phyloP scores from a whole-genome alignment of 208 protist species.

The Leishmania gerbilli region DNA sequence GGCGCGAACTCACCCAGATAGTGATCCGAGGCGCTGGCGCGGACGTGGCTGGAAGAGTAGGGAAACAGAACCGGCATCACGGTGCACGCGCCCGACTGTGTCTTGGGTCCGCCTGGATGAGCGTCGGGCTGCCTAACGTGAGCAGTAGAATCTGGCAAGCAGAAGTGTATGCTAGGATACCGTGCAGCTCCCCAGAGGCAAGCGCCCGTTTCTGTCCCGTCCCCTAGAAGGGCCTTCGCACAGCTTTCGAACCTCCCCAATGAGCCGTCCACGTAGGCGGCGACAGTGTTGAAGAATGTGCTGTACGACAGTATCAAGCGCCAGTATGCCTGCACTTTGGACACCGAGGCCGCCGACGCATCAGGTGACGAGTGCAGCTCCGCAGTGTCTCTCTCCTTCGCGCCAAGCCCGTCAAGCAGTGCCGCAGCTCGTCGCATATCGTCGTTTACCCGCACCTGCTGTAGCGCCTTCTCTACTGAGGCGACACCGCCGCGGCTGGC shows the following conservation, averaged over 20 bases:
- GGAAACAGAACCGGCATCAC: conserved; percentile 24
- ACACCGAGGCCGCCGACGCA: not conserved
- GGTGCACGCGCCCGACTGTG: conserved; percentile 6
- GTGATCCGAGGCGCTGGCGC: conserved; percentile 11
- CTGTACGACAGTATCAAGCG: conserved; percentile 30
- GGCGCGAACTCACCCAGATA: conserved; percentile 24
- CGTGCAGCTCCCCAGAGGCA: conserved; percentile 32
- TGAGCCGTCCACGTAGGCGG: conserved; percentile 26
- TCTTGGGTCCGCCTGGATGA: not conserved
- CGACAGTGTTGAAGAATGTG: conserved; percentile 45
- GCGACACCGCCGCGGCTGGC: conserved; percentile 14
- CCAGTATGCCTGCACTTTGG: conserved; percentile 21
- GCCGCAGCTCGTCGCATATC: conserved; percentile 12
- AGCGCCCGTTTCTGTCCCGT: conserved; percentile 1
- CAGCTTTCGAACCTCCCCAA: conserved; percentile 18
- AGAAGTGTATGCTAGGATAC: conserved; percentile 39
- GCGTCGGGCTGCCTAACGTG: not conserved
- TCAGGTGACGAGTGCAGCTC: conserved; percentile 3
- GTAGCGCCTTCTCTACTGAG: conserved; percentile 4
- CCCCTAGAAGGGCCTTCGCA: conserved; percentile 29
- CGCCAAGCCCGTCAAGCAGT: conserved; percentile 23
- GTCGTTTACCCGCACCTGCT: not conserved
- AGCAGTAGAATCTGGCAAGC: conserved; percentile 21
- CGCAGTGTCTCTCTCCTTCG: conserved; percentile 6
- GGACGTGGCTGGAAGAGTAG: conserved; percentile 10